A percentile compares a stretch with the other conserved stretches of the same genome.
These are phyloP conservation scores for Cadophora sp. DNA, from an alignment of 2,329 filamentous ascomycete genomes.

Conservation along the genomic window DNA sequence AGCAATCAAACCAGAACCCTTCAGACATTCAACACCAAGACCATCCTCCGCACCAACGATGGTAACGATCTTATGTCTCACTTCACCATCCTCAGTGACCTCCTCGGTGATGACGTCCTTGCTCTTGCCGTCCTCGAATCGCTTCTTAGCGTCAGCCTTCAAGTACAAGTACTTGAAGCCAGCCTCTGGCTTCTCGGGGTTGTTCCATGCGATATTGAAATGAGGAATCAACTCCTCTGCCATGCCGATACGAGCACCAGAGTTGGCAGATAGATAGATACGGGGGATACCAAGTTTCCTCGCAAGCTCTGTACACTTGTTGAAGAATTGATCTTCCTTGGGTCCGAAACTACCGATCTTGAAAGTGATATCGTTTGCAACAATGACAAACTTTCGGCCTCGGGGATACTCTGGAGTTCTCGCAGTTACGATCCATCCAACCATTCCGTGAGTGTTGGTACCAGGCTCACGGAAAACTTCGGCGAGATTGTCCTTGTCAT, in stretches of 20 bases:
- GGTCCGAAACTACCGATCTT: conserved; percentile 98
- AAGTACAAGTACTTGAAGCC: conserved; percentile 99
- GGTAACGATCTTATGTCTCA: conserved; percentile 91
- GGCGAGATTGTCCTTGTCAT: conserved; percentile 88
- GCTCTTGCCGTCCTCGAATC: conserved; percentile 79
- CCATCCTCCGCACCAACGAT: conserved; percentile 94
- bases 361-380: conserved; percentile 99
- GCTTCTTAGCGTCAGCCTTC: conserved; percentile 82
- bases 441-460: conserved; percentile 97
- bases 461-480: conserved; percentile 95
- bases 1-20: conserved; percentile 96
- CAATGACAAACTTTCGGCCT: conserved; percentile 91
- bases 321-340: conserved; percentile 96
- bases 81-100: conserved; percentile 85
- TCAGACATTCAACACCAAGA: conserved; percentile 95
- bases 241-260: conserved; percentile 94
- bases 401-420: conserved; percentile 94
- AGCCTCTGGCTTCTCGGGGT: conserved; percentile 76
- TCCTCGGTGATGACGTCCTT: conserved; percentile 88
- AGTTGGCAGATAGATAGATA: conserved; percentile 98
- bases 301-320: conserved; percentile 97
- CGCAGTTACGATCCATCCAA: conserved; percentile 95
- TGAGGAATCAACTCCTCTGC: conserved; percentile 96
- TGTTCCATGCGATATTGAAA: conserved; percentile 98
- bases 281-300: conserved; percentile 93